These are phyloP conservation scores for Candida chauliodis DNA, from an alignment of 805 yeast genomes.

Conservation along the genomic window DNA sequence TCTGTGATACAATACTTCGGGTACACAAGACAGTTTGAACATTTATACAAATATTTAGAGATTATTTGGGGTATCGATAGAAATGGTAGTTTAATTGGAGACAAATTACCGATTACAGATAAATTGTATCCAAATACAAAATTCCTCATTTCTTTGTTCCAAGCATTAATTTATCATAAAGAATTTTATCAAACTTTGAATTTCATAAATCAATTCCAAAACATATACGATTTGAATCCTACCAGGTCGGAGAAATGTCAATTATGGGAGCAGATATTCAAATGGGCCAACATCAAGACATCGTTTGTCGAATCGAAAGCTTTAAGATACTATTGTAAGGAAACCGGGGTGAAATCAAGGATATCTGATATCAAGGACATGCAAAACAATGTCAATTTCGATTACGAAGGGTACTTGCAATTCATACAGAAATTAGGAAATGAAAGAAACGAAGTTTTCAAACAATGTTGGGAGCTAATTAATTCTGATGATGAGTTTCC, in stretches of 20 bases:
- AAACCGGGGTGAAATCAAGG: slow-evolving; percentile 7
- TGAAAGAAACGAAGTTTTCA: slow-evolving; percentile 24
- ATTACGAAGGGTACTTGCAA: slow-evolving; percentile 34
- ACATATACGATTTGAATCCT: slow-evolving; percentile 19
- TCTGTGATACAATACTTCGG: slow-evolving; percentile 35
- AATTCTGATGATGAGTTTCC: slow-evolving; percentile 16
- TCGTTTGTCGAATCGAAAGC: slow-evolving; percentile 24
- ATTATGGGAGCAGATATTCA: slow-evolving; percentile 36
- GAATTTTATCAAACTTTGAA: slow-evolving; percentile 30
- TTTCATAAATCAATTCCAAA: slow-evolving; percentile 34
- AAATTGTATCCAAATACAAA: slow-evolving; percentile 22
- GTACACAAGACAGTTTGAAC: slow-evolving; percentile 17
- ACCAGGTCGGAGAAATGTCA: slow-evolving; percentile 8
- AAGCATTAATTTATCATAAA: slow-evolving; percentile 29
- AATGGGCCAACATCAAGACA: slow-evolving; percentile 36
- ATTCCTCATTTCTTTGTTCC: slow-evolving; percentile 27
- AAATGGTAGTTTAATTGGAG: slow-evolving; percentile 17
- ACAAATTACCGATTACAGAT: slow-evolving; percentile 11
- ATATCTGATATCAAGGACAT: slow-evolving; percentile 20
- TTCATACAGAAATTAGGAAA: slow-evolving; percentile 20
- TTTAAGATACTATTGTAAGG: slow-evolving; percentile 23
- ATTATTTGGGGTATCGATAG: slow-evolving; percentile 29
- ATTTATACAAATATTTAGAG: slow-evolving; percentile 23
- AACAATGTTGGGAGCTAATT: slow-evolving; percentile 35
- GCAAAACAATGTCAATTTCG: slow-evolving; percentile 31